Base-by-base conservation (phyloP, 345 rosid genomes). In the Salix brachista region DNA sequence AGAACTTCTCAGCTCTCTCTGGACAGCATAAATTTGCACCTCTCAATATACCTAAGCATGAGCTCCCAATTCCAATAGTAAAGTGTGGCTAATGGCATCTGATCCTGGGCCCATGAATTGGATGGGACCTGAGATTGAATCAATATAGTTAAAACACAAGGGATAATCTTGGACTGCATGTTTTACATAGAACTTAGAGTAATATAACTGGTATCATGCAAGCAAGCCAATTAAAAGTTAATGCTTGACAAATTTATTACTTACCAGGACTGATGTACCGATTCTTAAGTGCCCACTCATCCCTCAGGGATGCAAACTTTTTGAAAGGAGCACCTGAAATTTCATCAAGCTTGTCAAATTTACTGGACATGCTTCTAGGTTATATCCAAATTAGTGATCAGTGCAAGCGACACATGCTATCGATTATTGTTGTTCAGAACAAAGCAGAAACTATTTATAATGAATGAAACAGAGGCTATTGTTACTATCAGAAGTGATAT, bases 201-300 rank as follows among this genome's bases (percentile, higher is more conserved):
- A 26, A 9, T 39, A 10, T 17, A 56, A 9, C 46, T 54, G 17
- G 0, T 1, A 32, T 65, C n/a, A 37, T 36, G 8, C 4, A 50
- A 17, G 30, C 21, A 18, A 12, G 25, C 67, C 30, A 36, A 11
- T 8, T 26, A 61, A 25, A 16, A 25, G 58, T 11, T 25, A 61
- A 6, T 42, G 17, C 30, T 42, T 58, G 42, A 14, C n/a, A 48
- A 44, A 71, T 65, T 28, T 48, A 64, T 10, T 73, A 86, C 96
- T n/a, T 73, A 93, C 99, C 99, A 62, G 99, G 99, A 84, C 99
- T 91, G 71, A 91, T 81, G 76, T 96, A 96, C 42, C 89, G 78
- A 77, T 96, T 93, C 72, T 87, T 85, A 69, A 91, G 60, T 6
- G 97, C 98, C 99, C 99, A 96, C 82, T 93, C 95, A 12, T 92